phyloP scores from a whole-genome alignment of 345 rosid genomes.

The Noccaea caerulescens region DNA sequence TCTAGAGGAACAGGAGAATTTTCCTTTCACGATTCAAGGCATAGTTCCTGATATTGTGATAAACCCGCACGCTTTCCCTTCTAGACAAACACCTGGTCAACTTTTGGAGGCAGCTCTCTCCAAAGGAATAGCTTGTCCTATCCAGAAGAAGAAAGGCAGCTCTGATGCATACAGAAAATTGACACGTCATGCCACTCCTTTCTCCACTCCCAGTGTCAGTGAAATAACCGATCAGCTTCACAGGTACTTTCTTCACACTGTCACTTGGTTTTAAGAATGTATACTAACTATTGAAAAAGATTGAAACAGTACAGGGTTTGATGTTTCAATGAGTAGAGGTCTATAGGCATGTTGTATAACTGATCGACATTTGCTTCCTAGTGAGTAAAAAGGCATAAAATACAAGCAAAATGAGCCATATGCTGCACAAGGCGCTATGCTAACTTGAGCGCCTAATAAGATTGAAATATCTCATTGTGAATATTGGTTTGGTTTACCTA shows the following conservation, averaged over 20 bases:
- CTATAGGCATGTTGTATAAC: background rate
- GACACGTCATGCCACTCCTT: constrained; percentile 77
- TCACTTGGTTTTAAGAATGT: background rate
- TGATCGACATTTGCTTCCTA: constrained; percentile 13
- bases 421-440: background rate
- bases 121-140: constrained; percentile 78
- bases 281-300: background rate
- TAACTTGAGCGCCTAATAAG: background rate
- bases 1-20: constrained; percentile 81
- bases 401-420: constrained; percentile 2
- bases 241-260: constrained; percentile 51
- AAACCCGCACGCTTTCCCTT: constrained; percentile 90
- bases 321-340: background rate
- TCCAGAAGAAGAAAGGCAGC: constrained; percentile 30
- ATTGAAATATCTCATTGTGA: background rate
- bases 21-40: constrained; percentile 87
- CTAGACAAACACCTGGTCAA: constrained; percentile 92
- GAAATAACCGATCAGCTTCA: constrained; percentile 83
- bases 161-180: constrained; percentile 58
- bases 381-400: background rate
- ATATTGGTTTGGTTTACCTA: constrained; percentile 8
- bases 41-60: constrained; percentile 89
- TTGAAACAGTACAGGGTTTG: background rate
- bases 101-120: constrained; percentile 88
- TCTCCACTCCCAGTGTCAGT: constrained; percentile 67